phyloP scores from a whole-genome alignment of 176 grass and related monocot species.

The Lolium perenne region DNA sequence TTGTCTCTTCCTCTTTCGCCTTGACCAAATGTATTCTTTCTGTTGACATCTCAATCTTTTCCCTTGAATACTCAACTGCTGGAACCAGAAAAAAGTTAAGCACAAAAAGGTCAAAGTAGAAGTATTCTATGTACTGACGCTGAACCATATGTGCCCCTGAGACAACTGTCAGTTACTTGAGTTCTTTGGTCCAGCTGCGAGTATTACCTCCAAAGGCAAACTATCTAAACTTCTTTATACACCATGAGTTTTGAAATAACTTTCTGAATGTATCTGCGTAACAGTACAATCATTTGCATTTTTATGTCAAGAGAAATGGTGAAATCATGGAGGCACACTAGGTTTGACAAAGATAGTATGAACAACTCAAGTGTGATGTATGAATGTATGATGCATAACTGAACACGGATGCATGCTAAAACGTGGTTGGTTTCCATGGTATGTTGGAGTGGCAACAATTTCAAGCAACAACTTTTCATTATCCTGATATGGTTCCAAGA shows the following conservation, averaged over 20 bases:
- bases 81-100: constrained; percentile 23
- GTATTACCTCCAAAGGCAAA: constrained; percentile 79
- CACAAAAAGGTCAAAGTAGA: background rate
- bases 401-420: background rate
- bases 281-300: background rate
- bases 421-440: background rate
- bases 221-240: constrained; percentile 76
- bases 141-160: constrained; percentile 16
- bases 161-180: constrained; percentile 51
- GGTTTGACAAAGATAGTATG: background rate
- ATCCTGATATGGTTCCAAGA: background rate
- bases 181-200: constrained; percentile 88
- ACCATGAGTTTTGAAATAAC: constrained; percentile 83
- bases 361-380: background rate
- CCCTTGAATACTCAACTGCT: constrained; percentile 79
- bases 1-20: constrained; percentile 73
- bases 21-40: constrained; percentile 74
- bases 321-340: constrained; percentile 3
- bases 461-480: background rate
- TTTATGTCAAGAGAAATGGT: background rate
- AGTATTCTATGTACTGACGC: constrained; percentile 21
- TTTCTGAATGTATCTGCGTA: constrained; percentile 82
- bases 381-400: background rate
- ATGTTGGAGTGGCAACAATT: constrained; percentile 13
- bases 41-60: constrained; percentile 80